These are phyloP conservation scores for Geranium rotundifolium DNA, from an alignment of 345 rosid genomes.

Conservation along the genomic window DNA sequence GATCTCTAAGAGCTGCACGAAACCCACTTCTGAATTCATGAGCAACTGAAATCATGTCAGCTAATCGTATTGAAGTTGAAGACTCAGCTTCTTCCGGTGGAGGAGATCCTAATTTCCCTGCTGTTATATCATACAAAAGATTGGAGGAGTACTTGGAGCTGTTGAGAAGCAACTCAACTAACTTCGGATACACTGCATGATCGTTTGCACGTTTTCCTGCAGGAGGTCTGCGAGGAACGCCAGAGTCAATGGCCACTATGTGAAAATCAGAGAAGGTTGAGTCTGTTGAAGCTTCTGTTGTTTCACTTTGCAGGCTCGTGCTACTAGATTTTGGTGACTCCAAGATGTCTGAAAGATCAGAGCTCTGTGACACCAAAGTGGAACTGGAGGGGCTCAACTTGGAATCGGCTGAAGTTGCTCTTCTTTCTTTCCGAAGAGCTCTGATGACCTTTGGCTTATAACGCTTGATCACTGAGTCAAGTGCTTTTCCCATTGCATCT, in stretches of 20 bases:
- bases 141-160: slow-evolving; percentile 52
- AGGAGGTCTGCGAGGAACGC: slow-evolving; percentile 97
- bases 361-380: slow-evolving; percentile 4
- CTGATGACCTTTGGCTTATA: slow-evolving; percentile 63
- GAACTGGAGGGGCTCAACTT: slow-evolving; percentile 34
- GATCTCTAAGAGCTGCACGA: slow-evolving; percentile 80
- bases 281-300: slow-evolving; percentile 32
- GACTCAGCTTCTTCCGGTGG: slow-evolving; percentile 26
- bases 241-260: slow-evolving; percentile 85
- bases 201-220: slow-evolving; percentile 93
- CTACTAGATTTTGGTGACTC: slow-evolving; percentile 54
- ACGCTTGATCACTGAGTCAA: slow-evolving; percentile 66
- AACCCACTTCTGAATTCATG: slow-evolving; percentile 75
- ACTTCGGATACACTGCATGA: slow-evolving; percentile 73
- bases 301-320: slow-evolving; percentile 35
- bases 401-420: slow-evolving; percentile 74
- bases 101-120: slow-evolving; percentile 61
- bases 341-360: slow-evolving; percentile 57
- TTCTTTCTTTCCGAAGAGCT: slow-evolving; percentile 76
- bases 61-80: slow-evolving; percentile 14
- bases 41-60: slow-evolving; percentile 34
- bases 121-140: slow-evolving; percentile 71
- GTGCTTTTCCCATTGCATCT: slow-evolving; percentile 53
- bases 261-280: slow-evolving; percentile 37
- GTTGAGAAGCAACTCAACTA: slow-evolving; percentile 87